These are phyloP conservation scores for Komagataella ulmi DNA, from an alignment of 805 yeast species.

Conservation along the genomic window DNA sequence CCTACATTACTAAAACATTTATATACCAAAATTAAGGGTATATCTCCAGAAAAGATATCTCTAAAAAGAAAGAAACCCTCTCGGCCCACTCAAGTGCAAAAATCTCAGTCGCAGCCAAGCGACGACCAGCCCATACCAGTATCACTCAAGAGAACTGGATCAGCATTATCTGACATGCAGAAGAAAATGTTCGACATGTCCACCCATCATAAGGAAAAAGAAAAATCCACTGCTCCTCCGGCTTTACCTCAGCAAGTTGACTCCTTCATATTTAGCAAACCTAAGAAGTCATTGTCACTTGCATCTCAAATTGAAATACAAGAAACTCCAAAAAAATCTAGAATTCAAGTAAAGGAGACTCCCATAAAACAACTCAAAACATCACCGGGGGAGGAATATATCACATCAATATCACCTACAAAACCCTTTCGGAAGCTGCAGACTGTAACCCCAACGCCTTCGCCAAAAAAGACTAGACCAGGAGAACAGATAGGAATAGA, in stretches of 20 bases:
- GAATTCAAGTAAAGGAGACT: neutral
- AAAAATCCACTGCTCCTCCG: neutral
- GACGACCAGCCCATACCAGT: neutral
- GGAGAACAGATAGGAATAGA: neutral
- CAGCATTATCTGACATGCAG: constrained; percentile 14
- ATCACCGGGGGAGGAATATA: neutral
- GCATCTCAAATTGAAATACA: neutral
- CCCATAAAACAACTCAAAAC: neutral
- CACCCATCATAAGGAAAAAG: constrained; percentile 2
- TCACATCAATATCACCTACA: neutral
- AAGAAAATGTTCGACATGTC: constrained; percentile 20
- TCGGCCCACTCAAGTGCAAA: neutral
- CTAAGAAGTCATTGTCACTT: neutral
- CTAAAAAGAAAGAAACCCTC: constrained; percentile 1
- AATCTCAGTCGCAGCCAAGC: neutral
- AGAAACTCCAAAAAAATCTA: neutral
- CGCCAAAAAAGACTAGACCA: neutral
- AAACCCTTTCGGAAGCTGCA: neutral
- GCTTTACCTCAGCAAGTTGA: neutral
- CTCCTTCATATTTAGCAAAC: neutral
- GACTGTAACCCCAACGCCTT: neutral
- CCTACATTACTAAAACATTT: constrained; percentile 12
- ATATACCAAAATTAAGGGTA: constrained; percentile 16
- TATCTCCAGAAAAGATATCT: constrained; percentile 7
- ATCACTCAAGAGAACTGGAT: constrained; percentile 10